Conservation (phyloP, 73 alveolate genomes). For the Symbiodinium natans region DNA sequence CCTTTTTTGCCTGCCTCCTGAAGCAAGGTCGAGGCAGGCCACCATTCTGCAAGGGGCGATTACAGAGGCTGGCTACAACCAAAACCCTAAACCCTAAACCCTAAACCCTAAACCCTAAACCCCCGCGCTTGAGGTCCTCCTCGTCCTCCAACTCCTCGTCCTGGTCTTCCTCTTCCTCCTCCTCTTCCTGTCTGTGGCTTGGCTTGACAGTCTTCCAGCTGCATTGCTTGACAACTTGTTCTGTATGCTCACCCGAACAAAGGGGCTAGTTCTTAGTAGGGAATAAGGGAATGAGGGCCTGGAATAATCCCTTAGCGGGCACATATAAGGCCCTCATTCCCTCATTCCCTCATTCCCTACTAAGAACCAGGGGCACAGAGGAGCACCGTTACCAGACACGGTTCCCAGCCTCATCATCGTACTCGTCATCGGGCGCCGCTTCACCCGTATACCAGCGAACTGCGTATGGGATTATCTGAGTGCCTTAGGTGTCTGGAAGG, state of each 20-base stretch:
- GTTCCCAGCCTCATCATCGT: slow-evolving; percentile 44
- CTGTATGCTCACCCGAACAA: background rate
- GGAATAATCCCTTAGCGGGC: background rate
- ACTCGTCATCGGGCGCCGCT: slow-evolving; percentile 62
- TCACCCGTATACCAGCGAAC: slow-evolving; percentile 93
- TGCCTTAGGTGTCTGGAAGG: background rate
- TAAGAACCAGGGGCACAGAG: no score
- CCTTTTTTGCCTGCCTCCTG: background rate
- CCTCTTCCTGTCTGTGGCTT: background rate
- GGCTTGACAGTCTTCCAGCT: background rate
- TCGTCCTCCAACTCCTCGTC: slow-evolving; percentile 16
- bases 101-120: no score
- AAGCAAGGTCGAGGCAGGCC: no score
- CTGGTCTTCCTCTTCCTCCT: slow-evolving; percentile 26
- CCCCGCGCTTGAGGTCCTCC: background rate
- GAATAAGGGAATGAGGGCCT: background rate
- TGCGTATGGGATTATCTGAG: slow-evolving; percentile 78
- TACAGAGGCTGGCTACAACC: no score
- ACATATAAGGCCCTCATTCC: background rate
- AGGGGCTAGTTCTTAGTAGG: background rate
- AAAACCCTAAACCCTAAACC: no score
- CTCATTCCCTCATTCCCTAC: background rate
- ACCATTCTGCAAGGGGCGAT: no score
- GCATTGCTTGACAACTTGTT: background rate
- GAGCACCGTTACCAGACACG: no score